Conservation (phyloP, 768 basidiomycete species). For the Collybia nuda region DNA sequence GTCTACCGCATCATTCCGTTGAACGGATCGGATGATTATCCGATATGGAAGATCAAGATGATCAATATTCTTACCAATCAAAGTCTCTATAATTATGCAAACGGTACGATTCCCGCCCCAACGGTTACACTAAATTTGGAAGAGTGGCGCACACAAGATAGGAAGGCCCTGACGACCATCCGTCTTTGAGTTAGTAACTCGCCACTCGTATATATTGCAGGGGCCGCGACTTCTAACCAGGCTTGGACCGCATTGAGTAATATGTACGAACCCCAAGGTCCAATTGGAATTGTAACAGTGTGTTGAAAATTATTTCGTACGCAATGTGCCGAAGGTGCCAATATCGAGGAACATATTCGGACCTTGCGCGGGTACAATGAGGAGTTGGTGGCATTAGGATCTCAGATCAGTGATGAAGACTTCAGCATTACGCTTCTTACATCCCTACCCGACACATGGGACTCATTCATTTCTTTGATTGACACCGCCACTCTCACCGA, state of each 20-base stretch:
- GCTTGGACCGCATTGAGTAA: constrained; percentile 26
- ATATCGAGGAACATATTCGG: constrained; percentile 29
- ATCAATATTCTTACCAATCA: too few species aligned
- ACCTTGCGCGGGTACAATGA: constrained; percentile 21
- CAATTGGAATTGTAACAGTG: constrained; percentile 23
- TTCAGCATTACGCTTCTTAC: constrained; percentile 29
- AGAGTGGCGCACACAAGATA: constrained; percentile 16
- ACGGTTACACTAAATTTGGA: too few species aligned
- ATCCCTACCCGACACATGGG: constrained; percentile 32
- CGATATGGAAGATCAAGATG: too few species aligned
- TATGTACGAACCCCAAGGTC: constrained; percentile 26
- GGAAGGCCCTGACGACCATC: constrained; percentile 28
- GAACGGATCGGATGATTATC: too few species aligned
- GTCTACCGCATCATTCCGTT: too few species aligned
- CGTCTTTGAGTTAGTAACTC: constrained; percentile 23
- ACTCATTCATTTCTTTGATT: constrained; percentile 22
- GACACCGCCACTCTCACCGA: constrained; percentile 17
- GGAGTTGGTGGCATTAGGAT: constrained; percentile 19
- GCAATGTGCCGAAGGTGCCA: constrained; percentile 24
- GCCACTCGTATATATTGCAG: constrained; percentile 26
- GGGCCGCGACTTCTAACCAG: constrained; percentile 18
- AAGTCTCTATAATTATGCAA: too few species aligned
- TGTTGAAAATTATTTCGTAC: constrained; percentile 24
- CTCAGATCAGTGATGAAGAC: constrained; percentile 22
- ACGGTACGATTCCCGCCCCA: too few species aligned